These are phyloP conservation scores for Pulveroboletus sp. DNA, from an alignment of 768 basidiomycete species.

Conservation along the genomic window DNA sequence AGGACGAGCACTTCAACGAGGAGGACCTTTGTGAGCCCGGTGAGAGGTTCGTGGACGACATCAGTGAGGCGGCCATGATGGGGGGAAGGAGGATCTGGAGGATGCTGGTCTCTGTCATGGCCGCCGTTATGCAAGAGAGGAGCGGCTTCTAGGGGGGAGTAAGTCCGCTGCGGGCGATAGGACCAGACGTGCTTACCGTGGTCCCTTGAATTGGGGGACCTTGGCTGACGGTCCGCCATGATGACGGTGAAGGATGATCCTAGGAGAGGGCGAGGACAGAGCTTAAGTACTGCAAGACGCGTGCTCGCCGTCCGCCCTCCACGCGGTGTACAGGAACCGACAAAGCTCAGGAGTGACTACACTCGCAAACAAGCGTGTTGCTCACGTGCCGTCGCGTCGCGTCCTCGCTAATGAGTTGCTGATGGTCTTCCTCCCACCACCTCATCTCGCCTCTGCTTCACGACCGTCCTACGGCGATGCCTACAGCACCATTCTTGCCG, in stretches of 20 bases:
- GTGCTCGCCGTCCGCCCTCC: slow-evolving; percentile 25
- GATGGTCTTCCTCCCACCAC: slow-evolving; percentile 71
- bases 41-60: slow-evolving; percentile 71
- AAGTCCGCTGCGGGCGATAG: not conserved
- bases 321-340: slow-evolving; percentile 20
- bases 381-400: slow-evolving; percentile 13
- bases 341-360: slow-evolving; percentile 12
- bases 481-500: slow-evolving; percentile 65
- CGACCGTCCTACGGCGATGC: slow-evolving; percentile 67
- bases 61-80: slow-evolving; percentile 38
- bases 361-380: slow-evolving; percentile 11
- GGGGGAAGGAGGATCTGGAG: slow-evolving; percentile 35
- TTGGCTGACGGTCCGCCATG: slow-evolving; percentile 56
- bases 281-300: slow-evolving; percentile 30
- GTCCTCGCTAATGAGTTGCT: not conserved
- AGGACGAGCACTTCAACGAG: slow-evolving; percentile 70
- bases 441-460: slow-evolving; percentile 55
- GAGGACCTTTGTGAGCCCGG: slow-evolving; percentile 78
- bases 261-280: slow-evolving; percentile 1
- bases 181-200: slow-evolving; percentile 37
- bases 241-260: slow-evolving; percentile 24
- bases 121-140: slow-evolving; percentile 55
- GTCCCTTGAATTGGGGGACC: slow-evolving; percentile 56
- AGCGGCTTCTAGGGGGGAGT: slow-evolving; percentile 47
- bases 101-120: slow-evolving; percentile 35